Conservation (phyloP, 345 rosid genomes). For the Salix viminalis region DNA sequence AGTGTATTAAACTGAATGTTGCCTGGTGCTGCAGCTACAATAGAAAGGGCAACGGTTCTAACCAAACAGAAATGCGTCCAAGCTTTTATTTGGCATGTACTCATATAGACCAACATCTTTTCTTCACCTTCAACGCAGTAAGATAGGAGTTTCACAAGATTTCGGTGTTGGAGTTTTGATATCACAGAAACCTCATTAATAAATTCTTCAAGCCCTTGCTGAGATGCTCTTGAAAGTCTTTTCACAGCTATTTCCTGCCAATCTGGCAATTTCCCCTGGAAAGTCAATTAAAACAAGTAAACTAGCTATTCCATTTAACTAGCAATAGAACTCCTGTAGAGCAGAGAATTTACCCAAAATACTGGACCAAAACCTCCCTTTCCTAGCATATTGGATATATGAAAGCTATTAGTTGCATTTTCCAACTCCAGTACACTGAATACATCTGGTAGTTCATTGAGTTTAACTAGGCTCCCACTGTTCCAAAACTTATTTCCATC, state of each 20-base stretch:
- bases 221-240: slow-evolving; percentile 26
- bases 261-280: slow-evolving; percentile 19
- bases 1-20: too few relatives aligned
- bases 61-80: too few relatives aligned
- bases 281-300: neutral
- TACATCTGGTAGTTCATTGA: slow-evolving; percentile 20
- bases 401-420: slow-evolving; percentile 28
- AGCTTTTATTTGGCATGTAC: too few relatives aligned
- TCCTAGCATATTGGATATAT: slow-evolving; percentile 26
- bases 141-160: slow-evolving; percentile 34
- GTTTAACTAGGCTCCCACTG: neutral
- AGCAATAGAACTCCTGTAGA: too few relatives aligned
- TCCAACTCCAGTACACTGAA: slow-evolving; percentile 22
- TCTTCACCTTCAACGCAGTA: slow-evolving; percentile 33
- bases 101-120: slow-evolving; percentile 33
- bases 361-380: slow-evolving; percentile 45
- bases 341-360: slow-evolving; percentile 26
- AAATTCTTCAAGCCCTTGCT: slow-evolving; percentile 36
- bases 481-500: neutral
- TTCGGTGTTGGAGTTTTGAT: slow-evolving; percentile 36
- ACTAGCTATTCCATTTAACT: neutral
- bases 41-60: too few relatives aligned
- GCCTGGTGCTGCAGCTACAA: too few relatives aligned
- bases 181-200: slow-evolving; percentile 37
- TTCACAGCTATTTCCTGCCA: slow-evolving; percentile 40